Evolutionary conservation across 2,329 filamentous ascomycete genomes (phyloP), one percentile per base, ranked within the genome.

Genomic region (Penicillium sp.): DNA sequence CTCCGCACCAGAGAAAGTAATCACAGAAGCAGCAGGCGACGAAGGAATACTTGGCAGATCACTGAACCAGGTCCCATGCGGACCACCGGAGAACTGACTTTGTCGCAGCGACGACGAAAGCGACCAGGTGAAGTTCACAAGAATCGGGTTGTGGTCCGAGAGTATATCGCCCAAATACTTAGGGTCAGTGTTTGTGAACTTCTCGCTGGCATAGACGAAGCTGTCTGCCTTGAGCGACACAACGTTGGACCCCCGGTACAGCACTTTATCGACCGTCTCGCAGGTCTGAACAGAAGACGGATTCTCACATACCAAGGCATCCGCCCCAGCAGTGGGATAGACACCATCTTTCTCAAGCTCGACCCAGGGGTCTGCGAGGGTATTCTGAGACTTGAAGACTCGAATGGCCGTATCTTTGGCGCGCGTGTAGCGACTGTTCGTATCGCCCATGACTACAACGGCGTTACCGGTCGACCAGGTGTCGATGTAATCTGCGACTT

Each of bases 181-280:
- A 12, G 51, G 33, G 29, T 56, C 80, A 54, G 81, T 69, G 61
- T 82, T 76, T 13, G 84, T 64, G 68, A 85, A 86, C 57, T 71
- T 72, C 39, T 60, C 58, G 39, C 77, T 74, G 12, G 75, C 77
- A 62, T 85, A 85, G 58, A 43, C 44, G 45, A 58, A 67, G 44
- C 55, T 55, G 3, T 55, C 58, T 66, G 76, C 77, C 34, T 72
- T 69, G 55, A 84, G 77, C 53, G 78, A 72, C 3, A 79, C 75
- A 2, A 75, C 70, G 24, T 70, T 58, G 15, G 62, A 63, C 8
- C 59, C 59, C 2, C 62, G 59, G 26, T 63, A 62, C 53, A 83
- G 77, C 41, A 83, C 70, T 67, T 85, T 86, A 67, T 85, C 83
- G 33, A 85, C 80, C 3, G 77, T 80, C 68, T 86, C 83, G 65